Evolutionary conservation across 768 basidiomycete genomes (phyloP).

Genomic region (Gyrodon lividus): DNA sequence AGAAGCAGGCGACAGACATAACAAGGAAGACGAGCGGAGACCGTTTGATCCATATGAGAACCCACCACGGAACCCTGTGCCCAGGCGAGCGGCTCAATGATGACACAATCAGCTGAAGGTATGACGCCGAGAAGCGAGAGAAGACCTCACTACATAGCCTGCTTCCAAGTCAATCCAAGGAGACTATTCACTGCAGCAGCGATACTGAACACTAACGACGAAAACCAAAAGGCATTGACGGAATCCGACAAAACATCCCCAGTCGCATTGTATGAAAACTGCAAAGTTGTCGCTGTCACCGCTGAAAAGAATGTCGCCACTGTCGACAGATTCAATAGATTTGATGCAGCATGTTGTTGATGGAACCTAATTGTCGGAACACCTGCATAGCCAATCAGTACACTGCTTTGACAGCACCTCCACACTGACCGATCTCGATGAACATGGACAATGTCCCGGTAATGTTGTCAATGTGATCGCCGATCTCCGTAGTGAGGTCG

Average conservation of each 20-base stretch:
- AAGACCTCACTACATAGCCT: constrained; percentile 52
- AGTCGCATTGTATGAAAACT: constrained; percentile 41
- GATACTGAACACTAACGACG: constrained; percentile 53
- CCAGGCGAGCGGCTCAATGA: constrained; percentile 48
- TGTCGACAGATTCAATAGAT: constrained; percentile 50
- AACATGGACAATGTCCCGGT: constrained; percentile 50
- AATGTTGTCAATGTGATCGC: constrained; percentile 53
- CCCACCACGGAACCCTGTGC: constrained; percentile 58
- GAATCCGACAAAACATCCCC: constrained; percentile 37
- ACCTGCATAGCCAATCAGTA: constrained; percentile 37
- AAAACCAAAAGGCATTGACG: constrained; percentile 56
- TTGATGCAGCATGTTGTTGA: constrained; percentile 49
- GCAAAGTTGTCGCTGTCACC: constrained; percentile 50
- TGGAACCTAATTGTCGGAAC: constrained; percentile 56
- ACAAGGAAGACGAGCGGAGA: constrained; percentile 83
- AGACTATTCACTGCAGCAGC: constrained; percentile 54
- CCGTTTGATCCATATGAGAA: constrained; percentile 80
- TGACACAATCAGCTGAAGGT: constrained; percentile 19
- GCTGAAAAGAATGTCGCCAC: constrained; percentile 57
- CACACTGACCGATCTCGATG: constrained; percentile 49
- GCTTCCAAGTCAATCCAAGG: constrained; percentile 54
- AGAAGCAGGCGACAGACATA: constrained; percentile 81
- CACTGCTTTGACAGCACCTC: constrained; percentile 18
- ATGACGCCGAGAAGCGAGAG: constrained; percentile 5
- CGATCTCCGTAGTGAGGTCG: constrained; percentile 50